A percentile compares a stretch with the other conserved stretches of the same genome.
Evolutionary conservation across 2,329 filamentous ascomycete genomes (phyloP).

Genomic region (Beauveria pseudobassiana): DNA sequence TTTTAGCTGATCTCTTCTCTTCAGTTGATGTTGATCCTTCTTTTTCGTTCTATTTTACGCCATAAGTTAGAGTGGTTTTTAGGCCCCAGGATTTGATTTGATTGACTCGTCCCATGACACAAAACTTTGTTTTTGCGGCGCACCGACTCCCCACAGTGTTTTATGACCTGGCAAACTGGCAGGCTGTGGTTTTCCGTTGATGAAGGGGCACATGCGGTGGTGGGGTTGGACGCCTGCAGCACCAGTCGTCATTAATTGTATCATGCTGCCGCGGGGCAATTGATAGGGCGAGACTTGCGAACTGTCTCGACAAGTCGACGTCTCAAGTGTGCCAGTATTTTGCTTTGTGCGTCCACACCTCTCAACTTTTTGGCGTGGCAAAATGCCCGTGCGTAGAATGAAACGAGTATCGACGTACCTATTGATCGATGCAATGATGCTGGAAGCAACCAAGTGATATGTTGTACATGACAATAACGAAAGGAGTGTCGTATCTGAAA

Average conservation of each 20-base stretch:
- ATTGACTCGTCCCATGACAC: slow-evolving; percentile 5
- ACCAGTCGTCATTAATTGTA: not conserved
- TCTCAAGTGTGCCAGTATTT: not conserved
- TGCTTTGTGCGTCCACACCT: slow-evolving; percentile 3
- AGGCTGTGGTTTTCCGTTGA: not conserved
- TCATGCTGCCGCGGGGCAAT: not conserved
- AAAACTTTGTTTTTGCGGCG: slow-evolving; percentile 6
- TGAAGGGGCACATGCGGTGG: slow-evolving; percentile 3
- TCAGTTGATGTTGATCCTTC: not conserved
- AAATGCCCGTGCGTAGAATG: not conserved
- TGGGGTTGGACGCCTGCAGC: not conserved
- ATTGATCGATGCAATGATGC: not conserved
- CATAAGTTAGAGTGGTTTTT: not conserved
- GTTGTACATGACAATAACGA: not conserved
- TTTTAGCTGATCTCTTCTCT: not conserved
- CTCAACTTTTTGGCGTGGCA: not conserved
- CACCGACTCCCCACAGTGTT: slow-evolving; percentile 9
- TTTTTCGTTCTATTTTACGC: not conserved
- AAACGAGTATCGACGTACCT: not conserved
- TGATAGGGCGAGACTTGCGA: not conserved
- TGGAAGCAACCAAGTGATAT: not conserved
- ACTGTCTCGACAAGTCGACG: not conserved
- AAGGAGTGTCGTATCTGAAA: not conserved
- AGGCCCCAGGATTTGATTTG: not conserved
- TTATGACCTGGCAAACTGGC: not conserved